phyloP scores from a whole-genome alignment of 169 alveolate species.

The Plasmodium knowlesi region DNA sequence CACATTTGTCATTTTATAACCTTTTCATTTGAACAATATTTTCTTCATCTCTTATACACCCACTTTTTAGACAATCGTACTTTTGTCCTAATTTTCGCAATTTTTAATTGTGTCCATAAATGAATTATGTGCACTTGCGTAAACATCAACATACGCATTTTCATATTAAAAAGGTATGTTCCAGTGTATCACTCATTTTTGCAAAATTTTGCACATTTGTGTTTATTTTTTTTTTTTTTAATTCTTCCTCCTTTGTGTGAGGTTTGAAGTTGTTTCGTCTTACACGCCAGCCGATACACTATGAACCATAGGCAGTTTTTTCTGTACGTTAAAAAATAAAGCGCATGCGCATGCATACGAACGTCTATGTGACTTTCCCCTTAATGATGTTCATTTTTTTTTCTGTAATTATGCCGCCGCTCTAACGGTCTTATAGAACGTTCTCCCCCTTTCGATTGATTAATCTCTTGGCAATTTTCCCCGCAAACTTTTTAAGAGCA shows the following conservation, averaged over 20 bases:
- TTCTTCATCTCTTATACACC: background rate
- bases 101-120: conserved; percentile 4
- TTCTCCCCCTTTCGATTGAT: background rate
- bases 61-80: conserved; percentile 2
- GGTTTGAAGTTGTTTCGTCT: background rate
- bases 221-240: background rate
- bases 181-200: background rate
- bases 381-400: background rate
- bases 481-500: background rate
- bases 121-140: background rate
- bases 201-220: background rate
- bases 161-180: background rate
- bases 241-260: background rate
- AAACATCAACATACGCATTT: background rate
- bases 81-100: background rate
- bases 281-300: background rate
- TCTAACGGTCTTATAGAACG: background rate
- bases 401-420: background rate
- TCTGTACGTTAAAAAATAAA: background rate
- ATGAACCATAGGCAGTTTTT: background rate
- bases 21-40: background rate
- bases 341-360: background rate
- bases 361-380: background rate
- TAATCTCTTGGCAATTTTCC: background rate
- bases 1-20: background rate